Evolutionary conservation across 2,329 filamentous ascomycete genomes (phyloP).

Genomic region (Zopfia rhizophila): DNA sequence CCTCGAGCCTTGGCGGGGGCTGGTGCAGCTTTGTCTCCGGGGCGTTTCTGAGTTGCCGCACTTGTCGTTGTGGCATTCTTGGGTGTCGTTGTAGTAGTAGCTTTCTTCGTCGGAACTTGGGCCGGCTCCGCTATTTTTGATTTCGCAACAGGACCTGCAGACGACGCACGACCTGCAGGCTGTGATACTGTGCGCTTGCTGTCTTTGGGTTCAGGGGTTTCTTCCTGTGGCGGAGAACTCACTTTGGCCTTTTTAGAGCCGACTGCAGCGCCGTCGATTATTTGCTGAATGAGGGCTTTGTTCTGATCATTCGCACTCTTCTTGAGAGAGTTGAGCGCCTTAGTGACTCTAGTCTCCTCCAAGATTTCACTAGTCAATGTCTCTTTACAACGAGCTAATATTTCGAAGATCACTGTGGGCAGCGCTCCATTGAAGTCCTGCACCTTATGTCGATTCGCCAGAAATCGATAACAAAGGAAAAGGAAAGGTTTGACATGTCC

Average conservation of each 20-base stretch:
- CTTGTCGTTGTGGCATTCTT: no score
- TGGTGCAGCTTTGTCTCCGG: conserved; percentile 38
- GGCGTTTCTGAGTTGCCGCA: conserved; percentile 35
- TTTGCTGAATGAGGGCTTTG: conserved; percentile 69
- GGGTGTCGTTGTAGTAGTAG: conserved; percentile 17
- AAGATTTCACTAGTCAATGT: conserved; percentile 69
- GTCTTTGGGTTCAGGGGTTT: conserved; percentile 38
- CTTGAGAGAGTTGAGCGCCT: conserved; percentile 70
- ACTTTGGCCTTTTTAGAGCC: conserved; percentile 51
- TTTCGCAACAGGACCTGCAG: conserved; percentile 34
- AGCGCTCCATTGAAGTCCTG: conserved; percentile 58
- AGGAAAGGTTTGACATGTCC: conserved; percentile 54
- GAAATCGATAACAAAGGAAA: conserved; percentile 60
- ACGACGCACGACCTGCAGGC: conserved; percentile 24
- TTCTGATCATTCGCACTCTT: conserved; percentile 73
- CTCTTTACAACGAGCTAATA: conserved; percentile 68
- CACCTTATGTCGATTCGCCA: conserved; percentile 58
- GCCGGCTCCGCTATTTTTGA: conserved; percentile 38
- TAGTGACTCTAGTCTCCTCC: conserved; percentile 73
- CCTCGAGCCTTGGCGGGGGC: conserved; percentile 44
- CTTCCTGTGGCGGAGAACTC: conserved; percentile 37
- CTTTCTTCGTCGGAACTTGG: conserved; percentile 29
- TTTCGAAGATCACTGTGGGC: conserved; percentile 55
- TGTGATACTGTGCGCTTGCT: conserved; percentile 43
- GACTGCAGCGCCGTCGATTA: conserved; percentile 59